Evolutionary conservation across 2,329 filamentous ascomycete species (phyloP), one percentile per base, ranked within the genome.

Genomic region (Aspergillus thermomutatus): DNA sequence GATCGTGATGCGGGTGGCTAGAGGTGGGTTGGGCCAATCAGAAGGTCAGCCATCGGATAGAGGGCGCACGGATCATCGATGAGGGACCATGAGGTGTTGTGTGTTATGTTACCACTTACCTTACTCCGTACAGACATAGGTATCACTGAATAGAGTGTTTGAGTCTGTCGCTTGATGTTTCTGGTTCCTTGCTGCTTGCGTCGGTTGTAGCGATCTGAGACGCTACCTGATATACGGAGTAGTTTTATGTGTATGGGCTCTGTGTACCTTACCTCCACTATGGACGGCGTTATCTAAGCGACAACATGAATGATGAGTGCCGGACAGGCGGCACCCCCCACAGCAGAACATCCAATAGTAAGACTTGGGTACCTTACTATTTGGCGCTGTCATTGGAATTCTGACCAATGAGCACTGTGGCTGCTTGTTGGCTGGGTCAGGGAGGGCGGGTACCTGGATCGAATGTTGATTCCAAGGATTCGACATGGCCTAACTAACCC

Each of bases 361-460:
- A 23, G 8, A 11, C 7, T 19, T 45, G 19, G 41, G 41, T 19
- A 23, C 41, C 41, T 45, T 19, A 45, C 8, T 19, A 3, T 17
- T 37, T 37, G 31, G 31, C 31, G 31, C 31, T 37, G 31, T 17
- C 31, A 37, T 14, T 17, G 3, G 3, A 17, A 17, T 37, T 17
- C 4, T 37, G 31, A 7, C 31, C 31, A 37, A 37, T 37, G 14
- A 37, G 14, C 14, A 3, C 6, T 37, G 31, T 37, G 4, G 3
- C 21, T 17, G 10, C n/a, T 14, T 45, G 49, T 55, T 54, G 26
- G 47, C 17, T 27, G 46, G 54, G 31, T 37, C 6, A n/a, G 50
- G 31, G 41, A 37, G 41, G 50, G 58, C 60, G 61, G 61, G 61
- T 62, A 62, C 61, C 61, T 64, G 57, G 54, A 64, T 57, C 54